Evolutionary conservation across 495 filamentous ascomycete genomes (phyloP).

Genomic region (Annulohypoxylon stygium): DNA sequence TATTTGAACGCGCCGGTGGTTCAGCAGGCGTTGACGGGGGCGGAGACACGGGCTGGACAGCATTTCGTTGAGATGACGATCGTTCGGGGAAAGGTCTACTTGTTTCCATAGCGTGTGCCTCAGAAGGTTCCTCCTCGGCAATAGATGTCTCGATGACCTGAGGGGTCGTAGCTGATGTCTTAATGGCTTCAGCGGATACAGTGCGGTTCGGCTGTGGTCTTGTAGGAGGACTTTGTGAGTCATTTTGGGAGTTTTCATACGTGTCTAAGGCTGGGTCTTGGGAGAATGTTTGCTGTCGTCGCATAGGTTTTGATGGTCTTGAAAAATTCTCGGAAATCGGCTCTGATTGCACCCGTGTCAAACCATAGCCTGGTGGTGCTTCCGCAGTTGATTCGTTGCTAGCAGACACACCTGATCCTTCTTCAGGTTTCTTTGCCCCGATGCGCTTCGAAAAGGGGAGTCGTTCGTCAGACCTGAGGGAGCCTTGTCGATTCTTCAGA

Average conservation of each 20-base stretch:
- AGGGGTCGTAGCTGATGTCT: conserved; percentile 63
- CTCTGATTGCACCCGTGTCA: conserved; percentile 81
- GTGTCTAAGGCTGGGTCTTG: conserved; percentile 46
- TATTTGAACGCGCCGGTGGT: conserved; percentile 63
- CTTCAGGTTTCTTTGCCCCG: conserved; percentile 65
- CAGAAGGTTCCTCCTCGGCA: conserved; percentile 58
- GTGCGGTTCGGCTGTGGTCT: conserved; percentile 41
- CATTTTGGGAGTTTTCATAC: conserved; percentile 30
- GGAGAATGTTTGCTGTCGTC: conserved; percentile 59
- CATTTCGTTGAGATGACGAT: conserved; percentile 65
- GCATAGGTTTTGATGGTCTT: conserved; percentile 60
- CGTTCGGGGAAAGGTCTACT: conserved; percentile 61
- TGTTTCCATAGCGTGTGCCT: conserved; percentile 36
- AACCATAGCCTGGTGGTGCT: conserved; percentile 64
- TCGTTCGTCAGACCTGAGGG: conserved; percentile 58
- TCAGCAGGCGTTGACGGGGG: conserved; percentile 50
- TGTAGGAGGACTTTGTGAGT: conserved; percentile 21
- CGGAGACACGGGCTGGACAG: conserved; percentile 39
- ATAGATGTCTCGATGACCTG: conserved; percentile 78
- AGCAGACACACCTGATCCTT: conserved; percentile 70
- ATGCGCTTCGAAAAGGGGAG: conserved; percentile 80
- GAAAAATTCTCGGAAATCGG: conserved; percentile 73
- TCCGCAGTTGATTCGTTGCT: conserved; percentile 62
- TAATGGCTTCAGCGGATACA: conserved; percentile 42
- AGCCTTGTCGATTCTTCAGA: conserved; percentile 77